phyloP scores from a whole-genome alignment of 345 rosid species.

The Xanthoceras sorbifolium region DNA sequence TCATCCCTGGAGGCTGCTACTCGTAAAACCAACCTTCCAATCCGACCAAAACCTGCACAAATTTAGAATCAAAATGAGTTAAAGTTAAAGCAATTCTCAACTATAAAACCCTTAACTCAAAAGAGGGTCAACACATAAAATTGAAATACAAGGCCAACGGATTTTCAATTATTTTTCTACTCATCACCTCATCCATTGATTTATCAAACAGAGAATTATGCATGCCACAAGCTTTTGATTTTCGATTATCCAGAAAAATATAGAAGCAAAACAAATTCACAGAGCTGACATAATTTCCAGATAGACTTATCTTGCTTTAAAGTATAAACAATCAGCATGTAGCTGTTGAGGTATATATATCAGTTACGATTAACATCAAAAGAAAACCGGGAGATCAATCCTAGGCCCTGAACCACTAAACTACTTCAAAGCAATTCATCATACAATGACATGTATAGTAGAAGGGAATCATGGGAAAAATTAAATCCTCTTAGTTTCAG shows the following conservation, averaged over 20 bases:
- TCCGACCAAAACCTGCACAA: constrained; percentile 91
- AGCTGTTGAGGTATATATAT: background rate
- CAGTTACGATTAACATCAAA: background rate
- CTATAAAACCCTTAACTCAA: background rate
- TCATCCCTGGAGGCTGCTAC: constrained; percentile 91
- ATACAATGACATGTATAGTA: too few relatives aligned
- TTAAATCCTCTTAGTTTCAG: background rate
- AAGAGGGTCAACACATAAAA: background rate
- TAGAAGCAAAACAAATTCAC: background rate
- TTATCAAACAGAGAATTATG: background rate
- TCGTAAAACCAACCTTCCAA: constrained; percentile 93
- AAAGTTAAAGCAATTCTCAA: background rate
- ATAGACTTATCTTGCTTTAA: background rate
- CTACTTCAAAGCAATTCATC: too few relatives aligned
- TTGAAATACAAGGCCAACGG: background rate
- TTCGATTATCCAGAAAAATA: background rate
- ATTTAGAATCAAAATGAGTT: background rate
- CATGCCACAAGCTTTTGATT: background rate
- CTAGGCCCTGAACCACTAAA: background rate
- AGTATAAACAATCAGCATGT: background rate
- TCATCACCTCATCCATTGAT: background rate
- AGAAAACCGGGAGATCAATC: background rate
- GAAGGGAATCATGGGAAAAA: background rate
- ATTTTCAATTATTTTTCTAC: background rate
- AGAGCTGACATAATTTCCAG: background rate